These are phyloP conservation scores for Boletellus ananas DNA, from an alignment of 768 basidiomycete genomes.

Conservation along the genomic window DNA sequence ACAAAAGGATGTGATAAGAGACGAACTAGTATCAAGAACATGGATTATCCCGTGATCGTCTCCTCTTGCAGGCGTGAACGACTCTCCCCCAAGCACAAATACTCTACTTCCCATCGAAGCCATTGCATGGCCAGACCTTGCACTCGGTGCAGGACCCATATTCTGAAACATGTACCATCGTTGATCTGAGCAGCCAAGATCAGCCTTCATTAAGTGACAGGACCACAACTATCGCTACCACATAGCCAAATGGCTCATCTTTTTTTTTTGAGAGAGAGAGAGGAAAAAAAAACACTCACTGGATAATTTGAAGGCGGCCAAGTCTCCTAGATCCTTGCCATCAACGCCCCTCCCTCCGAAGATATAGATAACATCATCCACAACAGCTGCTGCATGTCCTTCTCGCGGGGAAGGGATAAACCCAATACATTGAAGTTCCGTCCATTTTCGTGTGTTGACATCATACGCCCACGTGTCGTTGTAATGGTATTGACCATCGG, in stretches of 20 bases:
- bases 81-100: constrained; percentile 94
- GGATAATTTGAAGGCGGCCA: constrained; percentile 95
- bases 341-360: constrained; percentile 98
- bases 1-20: background rate
- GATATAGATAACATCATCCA: constrained; percentile 96
- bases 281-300: constrained; percentile 57
- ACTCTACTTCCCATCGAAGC: constrained; percentile 85
- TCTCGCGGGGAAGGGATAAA: constrained; percentile 95
- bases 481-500: constrained; percentile 98
- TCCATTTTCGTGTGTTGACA: constrained; percentile 74
- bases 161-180: constrained; percentile 99
- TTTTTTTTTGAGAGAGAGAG: too few relatives aligned
- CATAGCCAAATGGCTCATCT: background rate
- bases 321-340: constrained; percentile 90
- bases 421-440: constrained; percentile 92
- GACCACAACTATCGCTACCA: background rate
- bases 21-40: constrained; percentile 91
- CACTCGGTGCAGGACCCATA: constrained; percentile 94
- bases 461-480: constrained; percentile 99
- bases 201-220: constrained; percentile 4
- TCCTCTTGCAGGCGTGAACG: constrained; percentile 62
- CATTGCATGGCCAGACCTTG: constrained; percentile 98
- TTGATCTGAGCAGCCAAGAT: constrained; percentile 56
- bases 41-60: constrained; percentile 86
- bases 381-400: constrained; percentile 93